Evolutionary conservation across 176 grass and related monocot species (phyloP).

Genomic region (Hordeum marinum): DNA sequence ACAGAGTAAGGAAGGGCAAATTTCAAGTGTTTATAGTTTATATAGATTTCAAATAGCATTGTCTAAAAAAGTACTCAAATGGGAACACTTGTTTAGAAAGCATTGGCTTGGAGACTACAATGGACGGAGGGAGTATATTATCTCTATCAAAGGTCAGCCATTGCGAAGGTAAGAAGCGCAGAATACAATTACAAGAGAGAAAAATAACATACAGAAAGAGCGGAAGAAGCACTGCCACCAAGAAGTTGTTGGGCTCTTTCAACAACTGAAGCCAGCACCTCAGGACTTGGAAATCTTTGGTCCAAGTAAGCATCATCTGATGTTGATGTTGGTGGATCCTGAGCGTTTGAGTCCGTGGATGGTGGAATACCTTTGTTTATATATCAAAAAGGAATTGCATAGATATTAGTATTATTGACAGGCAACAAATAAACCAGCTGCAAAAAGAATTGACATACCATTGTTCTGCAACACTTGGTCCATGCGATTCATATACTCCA

Average conservation of each 20-base stretch:
- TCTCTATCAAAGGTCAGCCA: neutral
- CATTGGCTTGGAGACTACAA: neutral
- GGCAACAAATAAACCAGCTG: slow-evolving; percentile 17
- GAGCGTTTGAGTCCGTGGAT: slow-evolving; percentile 33
- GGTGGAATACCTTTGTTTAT: slow-evolving; percentile 48
- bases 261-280: slow-evolving; percentile 73
- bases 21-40: too few species aligned
- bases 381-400: slow-evolving; percentile 17
- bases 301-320: slow-evolving; percentile 41
- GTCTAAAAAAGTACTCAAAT: neutral
- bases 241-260: slow-evolving; percentile 69
- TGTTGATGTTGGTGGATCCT: slow-evolving; percentile 34
- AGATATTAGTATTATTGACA: slow-evolving; percentile 5
- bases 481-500: slow-evolving; percentile 73
- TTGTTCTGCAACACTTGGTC: slow-evolving; percentile 62
- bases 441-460: slow-evolving; percentile 34
- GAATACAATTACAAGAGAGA: slow-evolving; percentile 9
- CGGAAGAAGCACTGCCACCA: slow-evolving; percentile 47
- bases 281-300: slow-evolving; percentile 57
- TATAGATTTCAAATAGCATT: neutral
- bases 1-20: too few species aligned
- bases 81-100: slow-evolving; percentile 8
- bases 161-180: neutral
- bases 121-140: neutral
- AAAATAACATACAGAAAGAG: slow-evolving; percentile 76